Conservation (phyloP, 257 asterid species). For the Marsdenia floribunda region DNA sequence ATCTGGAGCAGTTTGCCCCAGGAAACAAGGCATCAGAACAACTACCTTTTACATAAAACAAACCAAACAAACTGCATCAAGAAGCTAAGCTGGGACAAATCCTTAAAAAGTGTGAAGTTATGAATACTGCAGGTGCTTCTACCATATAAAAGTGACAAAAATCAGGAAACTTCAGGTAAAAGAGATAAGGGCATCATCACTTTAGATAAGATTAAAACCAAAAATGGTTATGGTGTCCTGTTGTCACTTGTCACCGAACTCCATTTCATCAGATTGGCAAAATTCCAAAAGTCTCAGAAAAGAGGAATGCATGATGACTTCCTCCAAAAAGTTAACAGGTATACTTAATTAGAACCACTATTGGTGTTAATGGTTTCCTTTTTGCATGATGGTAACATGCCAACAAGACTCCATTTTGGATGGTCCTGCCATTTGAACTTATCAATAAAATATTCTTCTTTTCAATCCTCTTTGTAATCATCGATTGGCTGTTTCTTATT, state of each 20-base stretch:
- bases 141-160: no score
- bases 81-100: background rate
- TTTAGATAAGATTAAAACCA: no score
- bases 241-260: no score
- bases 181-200: background rate
- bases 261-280: no score
- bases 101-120: no score
- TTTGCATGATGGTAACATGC: slow-evolving; percentile 8
- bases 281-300: no score
- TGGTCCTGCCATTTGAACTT: background rate
- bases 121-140: no score
- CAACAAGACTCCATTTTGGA: background rate
- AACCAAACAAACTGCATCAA: background rate
- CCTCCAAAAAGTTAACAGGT: no score
- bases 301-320: no score
- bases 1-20: background rate
- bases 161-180: no score
- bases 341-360: background rate
- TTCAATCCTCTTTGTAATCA: background rate
- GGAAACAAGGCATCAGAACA: background rate
- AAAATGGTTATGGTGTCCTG: no score
- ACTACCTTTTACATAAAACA: no score
- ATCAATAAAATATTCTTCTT: background rate
- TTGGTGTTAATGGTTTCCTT: background rate
- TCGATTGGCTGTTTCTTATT: background rate